Conservation (phyloP, 2,329 filamentous ascomycete species). For the Fusarium neocosmosporiellum region DNA sequence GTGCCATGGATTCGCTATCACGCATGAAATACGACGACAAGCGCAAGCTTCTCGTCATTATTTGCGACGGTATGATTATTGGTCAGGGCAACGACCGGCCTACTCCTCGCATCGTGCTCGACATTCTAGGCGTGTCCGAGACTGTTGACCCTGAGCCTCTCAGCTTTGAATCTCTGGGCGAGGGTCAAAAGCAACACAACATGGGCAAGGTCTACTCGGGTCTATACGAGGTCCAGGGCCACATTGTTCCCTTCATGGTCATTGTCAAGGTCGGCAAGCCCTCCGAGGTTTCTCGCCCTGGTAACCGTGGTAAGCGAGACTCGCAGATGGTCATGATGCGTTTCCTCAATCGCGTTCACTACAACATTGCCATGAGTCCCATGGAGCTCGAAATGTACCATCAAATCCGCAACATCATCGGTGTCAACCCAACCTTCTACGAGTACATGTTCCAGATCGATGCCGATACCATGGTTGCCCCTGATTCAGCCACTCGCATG, state of each 20-base stretch:
- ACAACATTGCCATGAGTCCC: slow-evolving; percentile 95
- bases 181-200: slow-evolving; percentile 97
- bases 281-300: slow-evolving; percentile 92
- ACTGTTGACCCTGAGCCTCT: slow-evolving; percentile 94
- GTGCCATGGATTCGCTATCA: slow-evolving; percentile 95
- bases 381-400: slow-evolving; percentile 98
- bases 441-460: slow-evolving; percentile 97
- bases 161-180: slow-evolving; percentile 95
- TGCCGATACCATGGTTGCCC: slow-evolving; percentile 93
- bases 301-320: slow-evolving; percentile 99
- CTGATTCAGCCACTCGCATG: slow-evolving; percentile 91
- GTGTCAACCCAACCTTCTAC: slow-evolving; percentile 98
- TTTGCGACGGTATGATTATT: slow-evolving; percentile 99
- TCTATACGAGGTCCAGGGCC: slow-evolving; percentile 95
- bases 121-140: slow-evolving; percentile 95
- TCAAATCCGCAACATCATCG: slow-evolving; percentile 98
- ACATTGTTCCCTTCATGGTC: slow-evolving; percentile 97
- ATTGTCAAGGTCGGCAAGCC: slow-evolving; percentile 98
- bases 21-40: slow-evolving; percentile 98
- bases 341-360: slow-evolving; percentile 98
- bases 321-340: slow-evolving; percentile 99
- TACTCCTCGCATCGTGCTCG: slow-evolving; percentile 93
- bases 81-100: slow-evolving; percentile 97
- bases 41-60: slow-evolving; percentile 90
- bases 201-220: slow-evolving; percentile 99